Conservation (phyloP, 805 yeast species). For the Ogataea methanolica region DNA sequence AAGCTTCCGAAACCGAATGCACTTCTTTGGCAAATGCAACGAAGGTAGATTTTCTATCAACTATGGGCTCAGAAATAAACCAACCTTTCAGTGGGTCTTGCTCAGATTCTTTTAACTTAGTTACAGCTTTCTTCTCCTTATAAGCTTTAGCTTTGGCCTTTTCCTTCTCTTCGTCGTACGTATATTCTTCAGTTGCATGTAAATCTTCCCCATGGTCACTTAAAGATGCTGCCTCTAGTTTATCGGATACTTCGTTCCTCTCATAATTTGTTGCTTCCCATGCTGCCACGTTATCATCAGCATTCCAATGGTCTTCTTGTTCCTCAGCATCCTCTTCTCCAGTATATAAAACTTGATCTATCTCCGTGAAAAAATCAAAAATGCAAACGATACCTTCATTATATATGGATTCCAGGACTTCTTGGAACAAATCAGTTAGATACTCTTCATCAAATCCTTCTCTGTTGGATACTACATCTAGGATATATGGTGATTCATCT, state of each 20-base stretch:
- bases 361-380: conserved; percentile 70
- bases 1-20: conserved; percentile 63
- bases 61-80: conserved; percentile 70
- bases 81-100: conserved; percentile 63
- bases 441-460: conserved; percentile 40
- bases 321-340: conserved; percentile 27
- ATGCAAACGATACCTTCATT: conserved; percentile 65
- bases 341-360: conserved; percentile 48
- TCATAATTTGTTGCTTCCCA: conserved; percentile 1
- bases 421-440: conserved; percentile 42
- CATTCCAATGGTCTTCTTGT: conserved; percentile 22
- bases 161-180: conserved; percentile 26
- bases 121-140: conserved; percentile 1
- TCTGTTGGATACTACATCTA: conserved; percentile 42
- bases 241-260: conserved; percentile 4
- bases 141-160: conserved; percentile 17
- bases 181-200: conserved; percentile 10
- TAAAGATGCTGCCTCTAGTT: neutral
- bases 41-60: conserved; percentile 83
- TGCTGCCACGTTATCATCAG: conserved; percentile 7
- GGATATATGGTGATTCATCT: conserved; percentile 50
- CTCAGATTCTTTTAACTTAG: conserved; percentile 2
- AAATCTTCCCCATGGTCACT: conserved; percentile 2
- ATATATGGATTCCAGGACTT: conserved; percentile 50
- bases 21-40: conserved; percentile 70